A percentile compares a stretch with the other conserved stretches of the same genome.
phyloP scores from a whole-genome alignment of 305 asterid genomes.

The Fraxinus dipetala region DNA sequence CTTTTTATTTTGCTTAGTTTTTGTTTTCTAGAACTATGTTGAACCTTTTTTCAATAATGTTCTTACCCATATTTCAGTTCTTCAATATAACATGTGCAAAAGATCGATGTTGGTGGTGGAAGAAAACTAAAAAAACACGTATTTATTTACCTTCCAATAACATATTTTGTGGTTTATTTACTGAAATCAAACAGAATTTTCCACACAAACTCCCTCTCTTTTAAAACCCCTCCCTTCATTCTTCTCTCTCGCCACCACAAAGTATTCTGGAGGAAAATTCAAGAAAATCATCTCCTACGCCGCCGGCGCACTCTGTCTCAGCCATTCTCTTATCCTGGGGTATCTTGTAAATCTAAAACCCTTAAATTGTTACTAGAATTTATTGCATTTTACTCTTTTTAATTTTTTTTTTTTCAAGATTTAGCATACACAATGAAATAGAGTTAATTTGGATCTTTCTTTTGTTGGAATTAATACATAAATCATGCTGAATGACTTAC shows the following conservation, averaged over 20 bases:
- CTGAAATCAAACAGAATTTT: too few species aligned
- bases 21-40: background rate
- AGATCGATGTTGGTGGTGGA: background rate
- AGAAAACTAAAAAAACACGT: background rate
- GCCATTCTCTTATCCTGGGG: background rate
- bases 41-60: background rate
- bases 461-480: background rate
- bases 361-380: background rate
- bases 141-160: too few species aligned
- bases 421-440: background rate
- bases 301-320: background rate
- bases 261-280: background rate
- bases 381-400: background rate
- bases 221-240: background rate
- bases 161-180: too few species aligned
- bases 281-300: background rate
- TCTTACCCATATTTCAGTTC: background rate
- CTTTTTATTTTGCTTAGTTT: background rate
- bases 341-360: background rate
- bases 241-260: background rate
- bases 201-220: background rate
- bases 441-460: background rate
- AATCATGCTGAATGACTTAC: background rate
- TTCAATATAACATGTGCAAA: background rate
- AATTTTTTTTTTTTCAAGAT: background rate